Evolutionary conservation across 2,329 filamentous ascomycete species (phyloP), one percentile per base, ranked within the genome.

Genomic region (Pyrenophora tritici-repentis): DNA sequence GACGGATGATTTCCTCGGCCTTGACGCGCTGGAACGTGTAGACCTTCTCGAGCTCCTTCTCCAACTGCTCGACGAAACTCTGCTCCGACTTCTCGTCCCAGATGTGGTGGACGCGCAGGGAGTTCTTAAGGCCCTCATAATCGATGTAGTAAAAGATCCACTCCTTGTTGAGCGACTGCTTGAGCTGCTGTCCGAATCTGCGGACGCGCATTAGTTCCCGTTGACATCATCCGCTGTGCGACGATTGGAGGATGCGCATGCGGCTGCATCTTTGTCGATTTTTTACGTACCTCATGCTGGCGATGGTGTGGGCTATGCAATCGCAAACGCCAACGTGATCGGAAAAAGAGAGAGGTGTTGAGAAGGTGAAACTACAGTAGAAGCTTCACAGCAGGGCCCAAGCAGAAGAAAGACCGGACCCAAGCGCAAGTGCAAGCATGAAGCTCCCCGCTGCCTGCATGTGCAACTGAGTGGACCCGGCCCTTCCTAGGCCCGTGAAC

Each of bases 81-180:
- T 87, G 87, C 81, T 99, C 94, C 67, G 97, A 89, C 45, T 95
- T 90, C 74, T 97, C 91, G 55, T 86, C 87, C 94, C 94, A 99
- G 68, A 86, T 81, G 61, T 81, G 83, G 53, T 86, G 83, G 53
- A 83, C 86, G 77, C 93, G 94, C 56, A 99, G 86, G 61, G 91
- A 86, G 62, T 83, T 81, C 79, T 99, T 99, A 42, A 99, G 84
- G 60, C 88, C 90, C 73, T 97, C 92, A 78, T 99, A 99, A 77
- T 91, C 89, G 77, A 99, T 97, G 79, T 99, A 99, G 80, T 96
- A 91, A 87, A 92, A 96, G 75, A 92, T 87, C 79, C 95, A 99
- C 78, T 97, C 92, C 80, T 90, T 91, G 76, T 97, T 96, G 71
- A 96, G 84, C 73, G 92, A 97, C 68, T 91, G 93, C 60, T 91